Evolutionary conservation across 2,329 filamentous ascomycete genomes (phyloP).

Genomic region (Trichoderma arundinaceum): DNA sequence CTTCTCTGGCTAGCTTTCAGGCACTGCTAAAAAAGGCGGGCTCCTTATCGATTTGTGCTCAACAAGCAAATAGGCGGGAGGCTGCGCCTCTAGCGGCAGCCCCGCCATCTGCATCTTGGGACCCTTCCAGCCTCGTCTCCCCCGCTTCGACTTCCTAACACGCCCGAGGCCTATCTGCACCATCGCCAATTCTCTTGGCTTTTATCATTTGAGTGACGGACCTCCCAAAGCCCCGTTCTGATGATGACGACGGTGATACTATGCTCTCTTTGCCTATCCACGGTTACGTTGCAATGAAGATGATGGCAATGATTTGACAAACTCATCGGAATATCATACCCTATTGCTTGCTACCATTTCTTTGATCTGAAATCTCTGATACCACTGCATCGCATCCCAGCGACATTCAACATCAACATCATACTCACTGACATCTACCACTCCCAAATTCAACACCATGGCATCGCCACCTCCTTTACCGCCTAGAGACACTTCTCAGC

Average conservation of each 20-base stretch:
- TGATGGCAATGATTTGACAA: neutral
- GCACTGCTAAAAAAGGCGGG: neutral
- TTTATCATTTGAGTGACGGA: neutral
- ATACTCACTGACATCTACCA: neutral
- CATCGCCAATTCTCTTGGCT: neutral
- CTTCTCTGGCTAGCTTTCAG: too few relatives aligned
- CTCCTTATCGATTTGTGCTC: conserved; percentile 1
- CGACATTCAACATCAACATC: neutral
- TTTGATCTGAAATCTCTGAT: neutral
- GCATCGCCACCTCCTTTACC: conserved; percentile 23
- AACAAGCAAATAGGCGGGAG: neutral
- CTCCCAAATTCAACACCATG: conserved; percentile 2
- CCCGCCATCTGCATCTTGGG: conserved; percentile 11
- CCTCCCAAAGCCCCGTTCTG: neutral
- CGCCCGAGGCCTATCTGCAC: neutral
- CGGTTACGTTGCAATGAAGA: neutral
- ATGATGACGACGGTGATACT: neutral
- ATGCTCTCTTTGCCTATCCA: neutral
- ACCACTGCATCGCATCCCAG: neutral
- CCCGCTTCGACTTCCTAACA: neutral
- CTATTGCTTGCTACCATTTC: neutral
- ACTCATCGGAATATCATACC: neutral
- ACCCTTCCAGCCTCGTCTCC: conserved; percentile 11
- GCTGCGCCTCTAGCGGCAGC: neutral
- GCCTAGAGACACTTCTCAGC: neutral